phyloP scores from a whole-genome alignment of 257 asterid genomes.

The Ophiorrhiza pumila region DNA sequence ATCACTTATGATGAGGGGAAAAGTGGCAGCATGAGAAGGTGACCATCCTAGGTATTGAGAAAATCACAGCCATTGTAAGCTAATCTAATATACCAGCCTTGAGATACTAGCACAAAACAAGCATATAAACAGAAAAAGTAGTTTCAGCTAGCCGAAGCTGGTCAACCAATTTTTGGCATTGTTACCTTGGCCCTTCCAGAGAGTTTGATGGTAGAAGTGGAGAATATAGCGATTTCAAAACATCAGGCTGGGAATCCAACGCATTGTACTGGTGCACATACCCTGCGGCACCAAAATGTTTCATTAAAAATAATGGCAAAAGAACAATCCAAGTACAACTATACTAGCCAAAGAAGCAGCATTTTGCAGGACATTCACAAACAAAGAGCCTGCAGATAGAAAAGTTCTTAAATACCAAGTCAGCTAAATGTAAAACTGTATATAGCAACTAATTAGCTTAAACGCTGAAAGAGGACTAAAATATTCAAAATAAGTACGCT shows the following conservation, averaged over 20 bases:
- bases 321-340: not conserved
- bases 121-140: conserved; percentile 13
- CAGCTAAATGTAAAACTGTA: not conserved
- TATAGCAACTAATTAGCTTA: not conserved
- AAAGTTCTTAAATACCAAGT: not conserved
- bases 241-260: conserved; percentile 93
- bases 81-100: not conserved
- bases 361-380: not conserved
- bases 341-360: not conserved
- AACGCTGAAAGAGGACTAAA: not conserved
- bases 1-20: not conserved
- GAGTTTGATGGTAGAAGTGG: conserved; percentile 91
- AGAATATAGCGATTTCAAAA: conserved; percentile 84
- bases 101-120: not conserved
- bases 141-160: not conserved
- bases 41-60: not conserved
- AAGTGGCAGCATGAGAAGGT: not conserved
- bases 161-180: conserved; percentile 13
- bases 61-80: not conserved
- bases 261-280: conserved; percentile 87
- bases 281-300: conserved; percentile 50
- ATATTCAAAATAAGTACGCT: not conserved
- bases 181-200: conserved; percentile 84
- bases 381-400: not conserved
- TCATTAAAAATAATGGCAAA: not conserved